Percentiles rank a stretch among this genome's conserved stretches.
phyloP scores from a whole-genome alignment of 1,284 basidiomycete species.

The Trametes versicolor region DNA sequence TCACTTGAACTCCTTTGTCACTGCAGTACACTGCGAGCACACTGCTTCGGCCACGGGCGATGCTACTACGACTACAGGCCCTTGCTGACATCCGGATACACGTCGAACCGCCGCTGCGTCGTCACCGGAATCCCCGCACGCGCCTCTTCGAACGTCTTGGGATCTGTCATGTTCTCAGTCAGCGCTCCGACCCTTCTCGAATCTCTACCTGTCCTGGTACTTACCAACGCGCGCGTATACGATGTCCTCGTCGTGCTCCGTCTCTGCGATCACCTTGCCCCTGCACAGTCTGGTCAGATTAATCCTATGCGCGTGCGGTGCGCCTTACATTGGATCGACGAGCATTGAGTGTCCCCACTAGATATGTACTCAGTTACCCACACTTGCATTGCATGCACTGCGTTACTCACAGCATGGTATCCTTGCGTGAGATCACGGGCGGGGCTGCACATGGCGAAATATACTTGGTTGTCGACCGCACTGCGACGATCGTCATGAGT shows the following conservation, averaged over 20 bases:
- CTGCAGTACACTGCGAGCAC: neutral
- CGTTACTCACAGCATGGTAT: conserved; percentile 83
- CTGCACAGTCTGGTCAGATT: conserved; percentile 50
- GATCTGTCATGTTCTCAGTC: conserved; percentile 60
- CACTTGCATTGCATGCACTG: neutral
- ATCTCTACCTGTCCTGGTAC: conserved; percentile 36
- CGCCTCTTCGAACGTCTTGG: conserved; percentile 72
- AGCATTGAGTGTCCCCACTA: conserved; percentile 94
- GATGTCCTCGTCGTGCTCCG: conserved; percentile 84
- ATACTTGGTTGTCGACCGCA: conserved; percentile 97
- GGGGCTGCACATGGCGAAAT: conserved; percentile 95
- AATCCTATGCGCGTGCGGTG: too few species aligned
- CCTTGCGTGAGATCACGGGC: conserved; percentile 85
- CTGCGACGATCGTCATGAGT: conserved; percentile 50
- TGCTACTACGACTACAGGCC: conserved; percentile 26
- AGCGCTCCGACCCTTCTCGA: conserved; percentile 16
- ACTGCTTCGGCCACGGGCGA: neutral
- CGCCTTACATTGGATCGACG: conserved; percentile 86
- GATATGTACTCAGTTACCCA: neutral
- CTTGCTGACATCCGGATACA: conserved; percentile 80
- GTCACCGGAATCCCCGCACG: conserved; percentile 90
- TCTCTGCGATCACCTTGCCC: conserved; percentile 84
- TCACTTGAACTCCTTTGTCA: neutral
- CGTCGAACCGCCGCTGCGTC: conserved; percentile 89
- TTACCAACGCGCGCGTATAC: conserved; percentile 84